Percentiles rank a stretch among this genome's conserved stretches.
phyloP scores from a whole-genome alignment of 306 rosid species.

The Sesbania bispinosa region DNA sequence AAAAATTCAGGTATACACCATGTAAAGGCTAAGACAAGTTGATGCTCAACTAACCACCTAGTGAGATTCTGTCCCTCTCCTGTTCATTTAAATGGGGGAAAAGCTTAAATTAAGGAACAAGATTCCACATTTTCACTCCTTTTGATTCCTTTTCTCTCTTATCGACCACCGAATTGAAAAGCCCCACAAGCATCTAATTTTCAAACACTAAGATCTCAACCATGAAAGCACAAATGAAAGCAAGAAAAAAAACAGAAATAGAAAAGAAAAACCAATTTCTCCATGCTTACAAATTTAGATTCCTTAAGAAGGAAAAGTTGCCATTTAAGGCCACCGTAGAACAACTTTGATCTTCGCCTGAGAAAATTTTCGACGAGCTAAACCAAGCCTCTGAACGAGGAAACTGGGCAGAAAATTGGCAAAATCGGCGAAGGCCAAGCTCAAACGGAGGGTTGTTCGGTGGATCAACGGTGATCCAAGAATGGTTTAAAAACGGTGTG shows the following conservation, averaged over 20 bases:
- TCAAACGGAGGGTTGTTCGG: no score
- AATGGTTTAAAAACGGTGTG: no score
- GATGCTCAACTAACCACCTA: slow-evolving; percentile 12
- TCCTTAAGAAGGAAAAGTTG: background rate
- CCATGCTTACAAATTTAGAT: background rate
- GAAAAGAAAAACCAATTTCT: background rate
- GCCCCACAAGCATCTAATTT: slow-evolving; percentile 8
- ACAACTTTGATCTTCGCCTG: slow-evolving; percentile 27
- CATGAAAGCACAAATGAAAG: background rate
- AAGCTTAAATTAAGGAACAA: slow-evolving; percentile 16
- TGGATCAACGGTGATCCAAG: no score
- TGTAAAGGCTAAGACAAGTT: background rate
- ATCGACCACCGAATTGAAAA: slow-evolving; percentile 19
- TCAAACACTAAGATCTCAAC: slow-evolving; percentile 25
- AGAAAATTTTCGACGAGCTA: slow-evolving; percentile 29
- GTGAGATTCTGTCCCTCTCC: slow-evolving; percentile 18
- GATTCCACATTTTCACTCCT: slow-evolving; percentile 39
- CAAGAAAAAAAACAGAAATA: background rate
- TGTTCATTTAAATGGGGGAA: slow-evolving; percentile 5
- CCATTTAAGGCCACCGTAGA: background rate
- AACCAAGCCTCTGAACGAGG: no score
- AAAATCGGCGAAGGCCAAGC: no score
- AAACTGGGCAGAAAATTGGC: no score
- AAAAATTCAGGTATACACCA: slow-evolving; percentile 7
- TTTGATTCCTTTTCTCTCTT: slow-evolving; percentile 19